These are phyloP conservation scores for Sinapis alba DNA, from an alignment of 441 rosid species.

Conservation along the genomic window DNA sequence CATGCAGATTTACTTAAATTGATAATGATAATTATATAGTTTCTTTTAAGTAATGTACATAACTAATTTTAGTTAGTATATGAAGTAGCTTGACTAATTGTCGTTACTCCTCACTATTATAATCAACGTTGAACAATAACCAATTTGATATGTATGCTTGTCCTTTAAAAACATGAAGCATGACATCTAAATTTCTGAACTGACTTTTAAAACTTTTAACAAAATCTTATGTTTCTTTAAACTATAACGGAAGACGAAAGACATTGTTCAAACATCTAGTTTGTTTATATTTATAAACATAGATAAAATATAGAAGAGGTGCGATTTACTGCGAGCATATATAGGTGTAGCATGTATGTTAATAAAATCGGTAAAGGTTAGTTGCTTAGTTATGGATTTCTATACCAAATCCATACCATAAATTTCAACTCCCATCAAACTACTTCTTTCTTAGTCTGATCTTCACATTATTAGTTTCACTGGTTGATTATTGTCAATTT, in stretches of 20 bases:
- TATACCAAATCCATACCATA: slow-evolving; percentile 40
- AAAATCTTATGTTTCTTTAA: not conserved
- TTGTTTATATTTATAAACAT: not conserved
- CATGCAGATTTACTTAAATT: not conserved
- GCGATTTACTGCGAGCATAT: not conserved
- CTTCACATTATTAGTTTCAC: slow-evolving; percentile 5
- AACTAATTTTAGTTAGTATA: slow-evolving; percentile 1
- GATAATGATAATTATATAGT: not conserved
- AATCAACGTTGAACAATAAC: not conserved
- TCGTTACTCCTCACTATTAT: not conserved
- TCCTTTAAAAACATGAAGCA: not conserved
- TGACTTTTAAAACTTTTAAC: not conserved
- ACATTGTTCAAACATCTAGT: not conserved
- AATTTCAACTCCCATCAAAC: slow-evolving; percentile 37
- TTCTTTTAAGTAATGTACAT: not conserved
- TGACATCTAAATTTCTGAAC: not conserved
- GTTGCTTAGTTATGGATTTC: slow-evolving; percentile 18
- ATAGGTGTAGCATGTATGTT: not conserved
- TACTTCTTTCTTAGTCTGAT: slow-evolving; percentile 17
- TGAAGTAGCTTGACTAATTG: not conserved
- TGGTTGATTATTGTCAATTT: not conserved
- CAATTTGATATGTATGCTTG: not conserved
- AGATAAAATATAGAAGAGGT: not conserved
- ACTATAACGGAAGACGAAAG: not conserved
- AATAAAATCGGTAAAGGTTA: not conserved